Percentiles rank a stretch among this genome's conserved stretches.
Evolutionary conservation across 2,329 filamentous ascomycete genomes (phyloP).

Genomic region (Endoconidiophora polonica): DNA sequence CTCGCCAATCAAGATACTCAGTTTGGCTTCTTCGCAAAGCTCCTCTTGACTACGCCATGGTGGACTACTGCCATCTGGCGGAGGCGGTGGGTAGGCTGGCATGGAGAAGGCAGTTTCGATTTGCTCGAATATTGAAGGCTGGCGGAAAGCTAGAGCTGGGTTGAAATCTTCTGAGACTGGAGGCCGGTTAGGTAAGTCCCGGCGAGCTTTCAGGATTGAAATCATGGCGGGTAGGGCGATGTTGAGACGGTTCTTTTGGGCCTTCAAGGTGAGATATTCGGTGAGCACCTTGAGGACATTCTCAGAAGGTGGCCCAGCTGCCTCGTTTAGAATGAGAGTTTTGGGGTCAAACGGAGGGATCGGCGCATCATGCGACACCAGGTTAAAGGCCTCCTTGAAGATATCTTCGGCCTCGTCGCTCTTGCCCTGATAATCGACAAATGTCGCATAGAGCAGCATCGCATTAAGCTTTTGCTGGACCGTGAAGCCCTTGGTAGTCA

Average conservation of each 20-base stretch:
- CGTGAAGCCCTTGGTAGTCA: constrained; percentile 66
- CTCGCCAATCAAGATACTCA: constrained; percentile 86
- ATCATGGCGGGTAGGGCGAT: constrained; percentile 69
- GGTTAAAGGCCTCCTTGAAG: constrained; percentile 59
- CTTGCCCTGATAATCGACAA: constrained; percentile 61
- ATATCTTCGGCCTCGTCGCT: constrained; percentile 50
- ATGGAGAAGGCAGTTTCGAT: constrained; percentile 17
- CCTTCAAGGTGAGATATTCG: constrained; percentile 62
- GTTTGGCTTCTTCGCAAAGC: constrained; percentile 66
- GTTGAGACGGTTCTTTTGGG: constrained; percentile 47
- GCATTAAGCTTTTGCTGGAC: constrained; percentile 67
- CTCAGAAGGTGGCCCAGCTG: constrained; percentile 40
- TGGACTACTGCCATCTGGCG: constrained; percentile 50
- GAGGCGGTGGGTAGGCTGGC: constrained; percentile 53
- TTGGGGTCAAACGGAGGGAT: constrained; percentile 35
- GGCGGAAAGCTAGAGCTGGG: constrained; percentile 5
- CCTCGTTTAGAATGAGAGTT: constrained; percentile 48
- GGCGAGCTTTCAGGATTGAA: constrained; percentile 65
- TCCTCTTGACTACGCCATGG: constrained; percentile 48
- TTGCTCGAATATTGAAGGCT: constrained; percentile 12
- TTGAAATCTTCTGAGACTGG: constrained; percentile 14
- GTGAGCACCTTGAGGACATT: constrained; percentile 66
- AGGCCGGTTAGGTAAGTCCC: constrained; percentile 32
- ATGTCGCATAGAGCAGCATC: constrained; percentile 67
- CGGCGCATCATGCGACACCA: constrained; percentile 40